Evolutionary conservation across 2,329 filamentous ascomycete genomes (phyloP), one percentile per base, ranked within the genome.

Genomic region (Periconia sp.): DNA sequence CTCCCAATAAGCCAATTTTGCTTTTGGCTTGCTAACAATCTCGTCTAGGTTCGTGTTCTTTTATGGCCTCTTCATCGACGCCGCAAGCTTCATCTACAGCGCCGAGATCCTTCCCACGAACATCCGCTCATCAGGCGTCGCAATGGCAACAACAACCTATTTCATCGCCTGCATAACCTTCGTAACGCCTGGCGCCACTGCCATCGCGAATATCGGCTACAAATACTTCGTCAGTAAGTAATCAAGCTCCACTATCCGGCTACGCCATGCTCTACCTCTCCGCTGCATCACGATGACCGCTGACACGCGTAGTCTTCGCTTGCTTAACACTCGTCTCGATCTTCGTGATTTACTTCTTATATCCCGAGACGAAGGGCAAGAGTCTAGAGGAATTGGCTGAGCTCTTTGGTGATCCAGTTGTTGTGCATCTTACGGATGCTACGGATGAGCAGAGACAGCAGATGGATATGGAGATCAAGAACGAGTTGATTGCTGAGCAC

Each of bases 311-410:
- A n/a, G n/a, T n/a, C n/a, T 59, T 74, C 46, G 69, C 71, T 19
- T 65, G 54, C 36, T 57, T 64, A 10, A 56, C 67, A 17, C 57
- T 68, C 34, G 44, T 66, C 3, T 72, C 63, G 26, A 57, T 54
- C 18, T 23, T 54, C 12, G 48, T 76, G 3, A 73, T 77, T 43
- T 82, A 80, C 65, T 78, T 80, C 65, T 78, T 81, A 70, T 81
- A 79, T 59, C 79, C 78, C 0, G 79, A 82, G 59, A 82, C 79
- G 9, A 78, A 77, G 18, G 75, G 73, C 38, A 73, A 44, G 26
- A 62, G 59, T 19, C 43, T 87, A 21, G 84, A 87, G 63, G 84
- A 87, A 63, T 83, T 87, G 65, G 84, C 87, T 59, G 73, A 79
- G 40, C 81, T 87, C 51, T 84, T 85, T 45, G 57, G 55, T 7